These are phyloP conservation scores for Apium graveolens DNA, from an alignment of 129 eudicot species.

Conservation along the genomic window DNA sequence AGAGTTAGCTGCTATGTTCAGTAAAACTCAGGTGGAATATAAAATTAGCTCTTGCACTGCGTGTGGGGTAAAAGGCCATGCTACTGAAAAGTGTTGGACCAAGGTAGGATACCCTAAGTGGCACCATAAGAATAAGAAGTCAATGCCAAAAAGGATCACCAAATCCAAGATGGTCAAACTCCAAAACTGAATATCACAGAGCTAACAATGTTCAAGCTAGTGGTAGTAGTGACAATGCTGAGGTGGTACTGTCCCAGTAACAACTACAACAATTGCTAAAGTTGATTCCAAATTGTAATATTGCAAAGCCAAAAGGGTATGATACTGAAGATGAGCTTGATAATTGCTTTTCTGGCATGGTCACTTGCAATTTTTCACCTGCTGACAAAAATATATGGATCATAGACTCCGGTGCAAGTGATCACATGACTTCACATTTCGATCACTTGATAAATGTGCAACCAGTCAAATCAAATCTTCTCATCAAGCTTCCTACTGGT, in stretches of 20 bases:
- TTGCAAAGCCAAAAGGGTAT: background rate
- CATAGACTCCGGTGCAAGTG: background rate
- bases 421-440: background rate
- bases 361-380: background rate
- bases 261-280: background rate
- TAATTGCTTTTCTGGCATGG: background rate
- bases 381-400: background rate
- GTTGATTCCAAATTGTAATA: background rate
- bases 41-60: background rate
- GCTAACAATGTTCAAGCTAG: background rate
- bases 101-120: background rate
- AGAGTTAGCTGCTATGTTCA: no score
- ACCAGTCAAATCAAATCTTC: background rate
- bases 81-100: background rate
- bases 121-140: background rate
- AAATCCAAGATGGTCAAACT: background rate
- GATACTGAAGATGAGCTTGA: background rate
- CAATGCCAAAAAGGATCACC: background rate
- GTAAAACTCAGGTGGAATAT: background rate
- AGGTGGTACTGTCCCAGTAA: background rate
- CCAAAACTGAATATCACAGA: background rate
- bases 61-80: background rate
- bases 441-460: no score
- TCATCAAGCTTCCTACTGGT: background rate
- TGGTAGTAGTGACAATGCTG: background rate